Evolutionary conservation across 2,329 filamentous ascomycete species (phyloP).

Genomic region (Mycocentrospora acerina): DNA sequence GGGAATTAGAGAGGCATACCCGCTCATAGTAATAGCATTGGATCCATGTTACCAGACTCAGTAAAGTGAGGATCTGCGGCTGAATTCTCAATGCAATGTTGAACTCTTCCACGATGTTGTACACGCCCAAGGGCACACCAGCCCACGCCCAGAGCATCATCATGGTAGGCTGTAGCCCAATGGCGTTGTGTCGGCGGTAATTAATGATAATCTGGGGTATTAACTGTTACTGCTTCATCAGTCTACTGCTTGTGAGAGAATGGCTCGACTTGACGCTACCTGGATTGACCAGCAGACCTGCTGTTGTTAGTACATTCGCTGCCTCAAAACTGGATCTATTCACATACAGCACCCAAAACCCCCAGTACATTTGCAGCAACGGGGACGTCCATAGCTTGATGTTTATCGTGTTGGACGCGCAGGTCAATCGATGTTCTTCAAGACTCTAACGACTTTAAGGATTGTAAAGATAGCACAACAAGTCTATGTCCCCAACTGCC

Average conservation of each 20-base stretch:
- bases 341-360: constrained; percentile 58
- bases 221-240: constrained; percentile 48
- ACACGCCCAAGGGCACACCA: constrained; percentile 66
- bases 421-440: too few relatives aligned
- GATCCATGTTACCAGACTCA: constrained; percentile 57
- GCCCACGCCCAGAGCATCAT: constrained; percentile 72
- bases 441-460: too few relatives aligned
- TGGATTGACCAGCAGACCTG: constrained; percentile 66
- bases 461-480: too few relatives aligned
- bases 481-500: too few relatives aligned
- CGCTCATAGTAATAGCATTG: constrained; percentile 59
- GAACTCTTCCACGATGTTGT: constrained; percentile 57
- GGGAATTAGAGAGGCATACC: constrained; percentile 7
- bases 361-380: constrained; percentile 61
- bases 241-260: background rate
- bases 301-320: constrained; percentile 8
- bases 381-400: constrained; percentile 53
- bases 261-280: constrained; percentile 38
- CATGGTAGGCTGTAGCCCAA: constrained; percentile 67
- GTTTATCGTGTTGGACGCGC: background rate
- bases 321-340: background rate
- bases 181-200: constrained; percentile 65
- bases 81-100: constrained; percentile 58
- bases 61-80: constrained; percentile 56
- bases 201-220: constrained; percentile 72